Conservation (phyloP, 805 yeast species). For the Candida arabinofermentans region DNA sequence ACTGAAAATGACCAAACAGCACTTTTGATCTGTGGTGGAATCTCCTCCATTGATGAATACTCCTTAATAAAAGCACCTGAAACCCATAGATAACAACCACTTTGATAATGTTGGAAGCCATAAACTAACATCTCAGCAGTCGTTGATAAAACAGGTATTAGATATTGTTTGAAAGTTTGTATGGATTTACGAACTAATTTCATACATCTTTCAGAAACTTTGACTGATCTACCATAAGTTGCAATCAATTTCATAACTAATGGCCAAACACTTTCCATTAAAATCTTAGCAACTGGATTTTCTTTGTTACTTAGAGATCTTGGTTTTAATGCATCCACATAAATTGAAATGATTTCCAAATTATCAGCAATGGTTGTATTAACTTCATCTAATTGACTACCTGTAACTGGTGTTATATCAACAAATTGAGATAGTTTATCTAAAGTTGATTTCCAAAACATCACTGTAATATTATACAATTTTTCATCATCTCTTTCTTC, state of each 20-base stretch:
- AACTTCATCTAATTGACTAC: slow-evolving; percentile 31
- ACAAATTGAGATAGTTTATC: slow-evolving; percentile 35
- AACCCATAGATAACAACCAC: slow-evolving; percentile 87
- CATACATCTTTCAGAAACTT: slow-evolving; percentile 70
- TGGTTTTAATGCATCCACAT: slow-evolving; percentile 54
- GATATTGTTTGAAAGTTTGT: slow-evolving; percentile 54
- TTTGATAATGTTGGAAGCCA: slow-evolving; percentile 65
- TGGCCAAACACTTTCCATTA: slow-evolving; percentile 58
- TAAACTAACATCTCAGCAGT: slow-evolving; percentile 63
- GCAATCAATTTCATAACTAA: slow-evolving; percentile 43
- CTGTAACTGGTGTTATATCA: slow-evolving; percentile 7
- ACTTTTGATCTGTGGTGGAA: slow-evolving; percentile 38
- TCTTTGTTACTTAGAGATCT: slow-evolving; percentile 29
- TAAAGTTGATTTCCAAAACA: slow-evolving; percentile 67
- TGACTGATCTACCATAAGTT: slow-evolving; percentile 53
- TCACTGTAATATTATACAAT: slow-evolving; percentile 48
- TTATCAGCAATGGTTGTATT: slow-evolving; percentile 60
- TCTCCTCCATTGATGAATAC: slow-evolving; percentile 51
- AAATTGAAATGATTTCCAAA: slow-evolving; percentile 63
- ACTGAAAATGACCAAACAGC: slow-evolving; percentile 73
- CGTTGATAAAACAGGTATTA: slow-evolving; percentile 56
- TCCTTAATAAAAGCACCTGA: slow-evolving; percentile 79
- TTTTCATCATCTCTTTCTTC: slow-evolving; percentile 49
- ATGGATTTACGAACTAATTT: slow-evolving; percentile 65
- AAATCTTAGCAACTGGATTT: slow-evolving; percentile 51